Evolutionary conservation across 2,329 filamentous ascomycete genomes (phyloP).

Genomic region (Pseudogymnoascus sp.): DNA sequence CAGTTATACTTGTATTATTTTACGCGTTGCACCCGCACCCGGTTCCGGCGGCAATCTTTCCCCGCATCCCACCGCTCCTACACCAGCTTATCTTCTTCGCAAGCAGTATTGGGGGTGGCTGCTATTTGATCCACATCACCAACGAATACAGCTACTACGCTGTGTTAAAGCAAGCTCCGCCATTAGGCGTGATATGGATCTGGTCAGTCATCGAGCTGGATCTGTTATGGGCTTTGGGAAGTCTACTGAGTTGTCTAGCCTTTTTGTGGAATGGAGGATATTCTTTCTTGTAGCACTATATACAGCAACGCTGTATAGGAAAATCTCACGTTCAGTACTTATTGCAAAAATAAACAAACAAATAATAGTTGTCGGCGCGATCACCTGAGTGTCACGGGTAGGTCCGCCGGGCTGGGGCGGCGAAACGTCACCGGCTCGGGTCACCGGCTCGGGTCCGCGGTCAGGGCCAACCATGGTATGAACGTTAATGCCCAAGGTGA

Average conservation of each 20-base stretch:
- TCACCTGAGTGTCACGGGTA: background rate
- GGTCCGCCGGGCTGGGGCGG: background rate
- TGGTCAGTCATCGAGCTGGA: constrained; percentile 88
- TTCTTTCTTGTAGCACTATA: constrained; percentile 17
- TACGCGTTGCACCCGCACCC: constrained; percentile 28
- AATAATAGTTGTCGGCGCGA: background rate
- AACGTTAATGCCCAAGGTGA: background rate
- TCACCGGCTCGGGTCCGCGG: background rate
- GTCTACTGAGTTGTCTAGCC: constrained; percentile 32
- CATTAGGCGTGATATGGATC: constrained; percentile 82
- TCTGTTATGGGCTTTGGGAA: constrained; percentile 54
- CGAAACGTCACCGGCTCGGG: background rate
- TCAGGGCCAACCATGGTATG: background rate
- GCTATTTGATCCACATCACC: constrained; percentile 72
- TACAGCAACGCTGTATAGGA: background rate
- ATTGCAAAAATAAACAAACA: background rate
- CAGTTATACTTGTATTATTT: constrained; percentile 31
- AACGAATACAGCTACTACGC: constrained; percentile 76
- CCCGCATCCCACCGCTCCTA: constrained; percentile 40
- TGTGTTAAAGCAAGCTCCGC: constrained; percentile 87
- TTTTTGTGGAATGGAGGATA: constrained; percentile 23
- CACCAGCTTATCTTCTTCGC: constrained; percentile 57
- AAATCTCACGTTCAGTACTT: background rate
- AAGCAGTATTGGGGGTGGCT: constrained; percentile 55
- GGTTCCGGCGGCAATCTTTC: constrained; percentile 41